Conservation (phyloP, 1,139 yeast genomes). For the Candida buenavistaensis region DNA sequence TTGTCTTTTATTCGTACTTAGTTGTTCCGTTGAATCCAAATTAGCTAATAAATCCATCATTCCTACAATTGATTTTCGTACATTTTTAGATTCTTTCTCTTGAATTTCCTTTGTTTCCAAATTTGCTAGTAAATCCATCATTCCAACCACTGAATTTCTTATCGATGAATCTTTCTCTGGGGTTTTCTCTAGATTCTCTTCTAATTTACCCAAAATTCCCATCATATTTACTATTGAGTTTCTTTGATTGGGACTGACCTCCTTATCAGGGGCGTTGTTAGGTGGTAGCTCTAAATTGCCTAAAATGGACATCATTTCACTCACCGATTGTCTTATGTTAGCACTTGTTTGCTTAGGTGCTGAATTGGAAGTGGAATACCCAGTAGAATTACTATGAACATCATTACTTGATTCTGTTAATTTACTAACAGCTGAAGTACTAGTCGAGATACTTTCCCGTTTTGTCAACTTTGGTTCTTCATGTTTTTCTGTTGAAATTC, state of each 20-base stretch:
- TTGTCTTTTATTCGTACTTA: slow-evolving; percentile 22
- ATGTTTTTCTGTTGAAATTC: slow-evolving; percentile 6
- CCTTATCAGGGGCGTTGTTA: too few species aligned
- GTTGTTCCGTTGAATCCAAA: slow-evolving; percentile 6
- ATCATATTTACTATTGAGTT: slow-evolving; percentile 14
- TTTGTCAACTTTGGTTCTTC: slow-evolving; percentile 7
- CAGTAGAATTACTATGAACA: slow-evolving; percentile 1
- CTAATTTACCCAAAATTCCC: slow-evolving; percentile 18
- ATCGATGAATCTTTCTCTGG: slow-evolving; percentile 1
- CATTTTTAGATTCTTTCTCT: slow-evolving; percentile 7
- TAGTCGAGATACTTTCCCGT: slow-evolving; percentile 1
- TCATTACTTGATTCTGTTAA: slow-evolving; percentile 1
- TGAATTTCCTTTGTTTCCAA: slow-evolving; percentile 7
- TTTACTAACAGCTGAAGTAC: slow-evolving; percentile 1
- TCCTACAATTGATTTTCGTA: slow-evolving; percentile 15
- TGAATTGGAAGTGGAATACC: not conserved
- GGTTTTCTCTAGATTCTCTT: slow-evolving; percentile 1
- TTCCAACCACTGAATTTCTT: slow-evolving; percentile 20
- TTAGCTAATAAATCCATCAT: slow-evolving; percentile 21
- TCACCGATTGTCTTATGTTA: slow-evolving; percentile 15
- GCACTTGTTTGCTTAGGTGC: not conserved
- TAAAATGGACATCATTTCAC: slow-evolving; percentile 20
- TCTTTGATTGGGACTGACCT: too few species aligned
- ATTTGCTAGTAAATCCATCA: slow-evolving; percentile 20
- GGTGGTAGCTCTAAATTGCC: slow-evolving; percentile 15